Conservation (phyloP, 345 rosid genomes). For the Abelmoschus esculentus region DNA sequence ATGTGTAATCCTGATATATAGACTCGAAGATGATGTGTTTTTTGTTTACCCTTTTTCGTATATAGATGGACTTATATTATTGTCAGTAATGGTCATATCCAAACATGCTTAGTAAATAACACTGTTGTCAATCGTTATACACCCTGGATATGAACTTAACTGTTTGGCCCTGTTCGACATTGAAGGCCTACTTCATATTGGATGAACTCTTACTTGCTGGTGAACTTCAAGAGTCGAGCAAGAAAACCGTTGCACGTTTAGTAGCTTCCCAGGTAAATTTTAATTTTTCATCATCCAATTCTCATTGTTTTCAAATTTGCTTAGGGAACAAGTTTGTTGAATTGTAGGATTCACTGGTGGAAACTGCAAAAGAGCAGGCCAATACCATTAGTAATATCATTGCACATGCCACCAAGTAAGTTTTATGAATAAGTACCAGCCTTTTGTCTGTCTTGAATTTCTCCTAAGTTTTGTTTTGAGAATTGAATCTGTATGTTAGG, state of each 20-base stretch:
- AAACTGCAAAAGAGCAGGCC: constrained; percentile 87
- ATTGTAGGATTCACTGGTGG: constrained; percentile 84
- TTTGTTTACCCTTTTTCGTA: neutral
- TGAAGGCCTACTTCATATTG: constrained; percentile 80
- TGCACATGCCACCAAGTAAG: constrained; percentile 89
- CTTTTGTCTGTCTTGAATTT: neutral
- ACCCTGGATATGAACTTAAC: neutral
- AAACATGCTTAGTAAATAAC: neutral
- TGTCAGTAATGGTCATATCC: neutral
- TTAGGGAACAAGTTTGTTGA: constrained; percentile 1
- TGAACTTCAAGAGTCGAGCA: constrained; percentile 94
- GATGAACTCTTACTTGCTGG: constrained; percentile 93
- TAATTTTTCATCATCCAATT: neutral
- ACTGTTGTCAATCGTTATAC: neutral
- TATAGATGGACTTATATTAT: neutral
- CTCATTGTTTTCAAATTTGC: neutral
- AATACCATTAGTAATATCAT: constrained; percentile 80
- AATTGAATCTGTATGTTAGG: neutral
- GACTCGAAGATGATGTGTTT: neutral
- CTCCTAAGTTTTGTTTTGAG: neutral
- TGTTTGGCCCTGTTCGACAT: constrained; percentile 14
- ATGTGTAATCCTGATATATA: neutral
- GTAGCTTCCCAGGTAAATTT: constrained; percentile 68
- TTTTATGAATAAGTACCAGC: neutral
- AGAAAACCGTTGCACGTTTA: constrained; percentile 78